These are phyloP conservation scores for Pleurotus cornucopiae DNA, from an alignment of 768 basidiomycete genomes.

Conservation along the genomic window DNA sequence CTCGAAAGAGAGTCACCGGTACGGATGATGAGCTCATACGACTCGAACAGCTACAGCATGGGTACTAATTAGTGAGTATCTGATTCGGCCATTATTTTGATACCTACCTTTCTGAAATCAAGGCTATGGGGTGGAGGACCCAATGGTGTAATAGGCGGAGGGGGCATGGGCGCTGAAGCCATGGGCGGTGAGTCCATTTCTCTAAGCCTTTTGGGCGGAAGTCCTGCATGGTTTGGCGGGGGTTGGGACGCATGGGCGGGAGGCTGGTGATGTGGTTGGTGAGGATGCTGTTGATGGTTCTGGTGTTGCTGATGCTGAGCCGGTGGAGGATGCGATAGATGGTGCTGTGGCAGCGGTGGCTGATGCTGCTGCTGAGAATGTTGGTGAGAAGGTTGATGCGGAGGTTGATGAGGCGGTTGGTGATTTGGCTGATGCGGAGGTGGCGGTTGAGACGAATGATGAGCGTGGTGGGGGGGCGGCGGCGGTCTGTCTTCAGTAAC, in stretches of 20 bases:
- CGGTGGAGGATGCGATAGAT: not conserved
- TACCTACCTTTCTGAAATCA: slow-evolving; percentile 13
- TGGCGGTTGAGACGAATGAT: not conserved
- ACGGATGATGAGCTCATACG: slow-evolving; percentile 11
- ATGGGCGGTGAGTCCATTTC: slow-evolving; percentile 7
- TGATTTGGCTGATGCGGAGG: not conserved
- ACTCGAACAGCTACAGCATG: slow-evolving; percentile 7
- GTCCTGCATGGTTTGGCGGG: not conserved
- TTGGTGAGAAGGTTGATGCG: not conserved
- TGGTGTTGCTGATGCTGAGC: not conserved
- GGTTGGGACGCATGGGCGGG: not conserved
- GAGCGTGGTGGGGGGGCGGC: not conserved
- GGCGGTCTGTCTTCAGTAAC: slow-evolving; percentile 2
- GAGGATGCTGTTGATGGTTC: not conserved
- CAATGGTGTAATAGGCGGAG: not conserved
- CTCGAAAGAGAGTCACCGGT: slow-evolving; percentile 7
- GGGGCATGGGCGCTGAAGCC: not conserved
- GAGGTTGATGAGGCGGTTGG: not conserved
- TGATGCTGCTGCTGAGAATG: not conserved
- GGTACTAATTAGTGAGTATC: too few species aligned
- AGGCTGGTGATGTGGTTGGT: not conserved
- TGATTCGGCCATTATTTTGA: not conserved
- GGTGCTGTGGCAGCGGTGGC: not conserved
- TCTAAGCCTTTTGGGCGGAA: slow-evolving; percentile 7
- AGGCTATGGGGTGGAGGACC: slow-evolving; percentile 1